Percentiles rank a stretch among this genome's conserved stretches.
Conservation (phyloP, 2,329 filamentous ascomycete species). For the Westerdykella ornata region DNA sequence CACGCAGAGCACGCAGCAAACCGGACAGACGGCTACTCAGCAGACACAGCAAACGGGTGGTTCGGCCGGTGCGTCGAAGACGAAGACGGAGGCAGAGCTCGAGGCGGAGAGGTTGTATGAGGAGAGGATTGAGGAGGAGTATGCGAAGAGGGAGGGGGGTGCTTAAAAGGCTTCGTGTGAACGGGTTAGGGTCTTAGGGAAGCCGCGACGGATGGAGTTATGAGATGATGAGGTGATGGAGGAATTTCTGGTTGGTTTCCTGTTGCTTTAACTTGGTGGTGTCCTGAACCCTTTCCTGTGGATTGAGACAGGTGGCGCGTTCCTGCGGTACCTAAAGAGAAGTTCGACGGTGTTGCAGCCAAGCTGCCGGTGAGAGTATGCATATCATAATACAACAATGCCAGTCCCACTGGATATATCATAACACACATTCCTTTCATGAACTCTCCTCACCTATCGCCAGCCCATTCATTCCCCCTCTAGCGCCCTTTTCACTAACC, state of each 20-base stretch:
- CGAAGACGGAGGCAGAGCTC: slow-evolving; percentile 28
- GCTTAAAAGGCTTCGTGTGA: slow-evolving; percentile 14
- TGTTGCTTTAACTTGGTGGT: no score
- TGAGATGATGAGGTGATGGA: no score
- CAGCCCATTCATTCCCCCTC: slow-evolving; percentile 13
- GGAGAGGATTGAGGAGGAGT: slow-evolving; percentile 38
- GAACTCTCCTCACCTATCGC: not conserved
- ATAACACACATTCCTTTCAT: not conserved
- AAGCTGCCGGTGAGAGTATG: not conserved
- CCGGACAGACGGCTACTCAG: slow-evolving; percentile 19
- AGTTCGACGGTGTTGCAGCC: not conserved
- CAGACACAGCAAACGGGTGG: no score
- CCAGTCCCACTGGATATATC: not conserved
- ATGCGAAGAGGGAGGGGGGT: slow-evolving; percentile 36
- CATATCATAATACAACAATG: not conserved
- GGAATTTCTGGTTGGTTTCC: no score
- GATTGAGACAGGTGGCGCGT: no score
- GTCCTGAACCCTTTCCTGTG: no score
- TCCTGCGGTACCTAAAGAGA: no score
- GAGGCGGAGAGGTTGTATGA: slow-evolving; percentile 33
- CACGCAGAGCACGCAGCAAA: slow-evolving; percentile 17
- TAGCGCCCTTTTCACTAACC: slow-evolving; percentile 30
- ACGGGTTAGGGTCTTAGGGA: no score
- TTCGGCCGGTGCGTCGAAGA: slow-evolving; percentile 16
- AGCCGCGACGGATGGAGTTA: no score